Evolutionary conservation across 78 protist species (phyloP).

Genomic region (Neovahlkampfia damariscottae): DNA sequence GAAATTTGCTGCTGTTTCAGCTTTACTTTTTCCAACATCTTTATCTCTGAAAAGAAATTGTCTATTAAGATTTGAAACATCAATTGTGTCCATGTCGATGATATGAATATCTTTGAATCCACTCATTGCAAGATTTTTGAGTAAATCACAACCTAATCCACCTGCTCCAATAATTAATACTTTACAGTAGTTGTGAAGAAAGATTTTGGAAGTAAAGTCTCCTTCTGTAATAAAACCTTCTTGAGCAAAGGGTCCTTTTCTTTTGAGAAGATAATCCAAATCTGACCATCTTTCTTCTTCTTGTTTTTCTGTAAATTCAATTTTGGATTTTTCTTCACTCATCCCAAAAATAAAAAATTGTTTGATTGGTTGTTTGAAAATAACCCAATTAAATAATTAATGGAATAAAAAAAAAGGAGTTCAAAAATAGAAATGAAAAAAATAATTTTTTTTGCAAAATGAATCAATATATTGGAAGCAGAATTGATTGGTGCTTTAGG

Average conservation of each 20-base stretch:
- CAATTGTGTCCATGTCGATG: conserved; percentile 93
- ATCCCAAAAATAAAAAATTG: too few relatives aligned
- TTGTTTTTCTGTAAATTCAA: not conserved
- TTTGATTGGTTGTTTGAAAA: too few relatives aligned
- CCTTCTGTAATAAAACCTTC: not conserved
- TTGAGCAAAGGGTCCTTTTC: not conserved
- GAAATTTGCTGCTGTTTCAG: conserved; percentile 85
- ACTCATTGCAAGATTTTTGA: conserved; percentile 81
- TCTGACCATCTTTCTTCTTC: not conserved
- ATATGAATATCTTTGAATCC: conserved; percentile 84
- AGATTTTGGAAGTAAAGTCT: not conserved
- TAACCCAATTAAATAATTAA: too few relatives aligned
- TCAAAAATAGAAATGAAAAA: too few relatives aligned
- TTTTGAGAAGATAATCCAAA: not conserved
- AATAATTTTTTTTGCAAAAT: too few relatives aligned
- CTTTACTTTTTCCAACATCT: conserved; percentile 90
- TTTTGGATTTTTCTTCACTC: too few relatives aligned
- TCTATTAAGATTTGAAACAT: conserved; percentile 82
- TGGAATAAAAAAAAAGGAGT: too few relatives aligned
- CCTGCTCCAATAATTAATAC: conserved; percentile 94
- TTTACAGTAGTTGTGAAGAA: not conserved
- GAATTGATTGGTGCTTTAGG: too few relatives aligned
- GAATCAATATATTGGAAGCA: too few relatives aligned
- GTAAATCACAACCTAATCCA: conserved; percentile 94
- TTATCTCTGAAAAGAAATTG: conserved; percentile 77